Evolutionary conservation across 2,329 filamentous ascomycete genomes (phyloP).

Genomic region (Hyphodiscus sp.): DNA sequence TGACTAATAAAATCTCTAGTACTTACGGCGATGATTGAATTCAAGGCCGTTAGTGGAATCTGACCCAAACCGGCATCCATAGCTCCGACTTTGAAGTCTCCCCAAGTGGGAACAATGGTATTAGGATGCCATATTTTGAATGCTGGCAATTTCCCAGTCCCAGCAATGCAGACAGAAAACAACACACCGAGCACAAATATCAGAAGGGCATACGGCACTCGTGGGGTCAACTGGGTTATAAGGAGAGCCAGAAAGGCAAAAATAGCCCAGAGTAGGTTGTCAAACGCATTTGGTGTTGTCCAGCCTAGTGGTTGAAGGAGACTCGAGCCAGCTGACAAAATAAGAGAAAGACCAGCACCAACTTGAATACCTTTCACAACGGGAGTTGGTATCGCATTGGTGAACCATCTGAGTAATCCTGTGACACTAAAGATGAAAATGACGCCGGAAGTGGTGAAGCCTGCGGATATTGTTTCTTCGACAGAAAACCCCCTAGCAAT

Average conservation of each 20-base stretch:
- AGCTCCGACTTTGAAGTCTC: slow-evolving; percentile 45
- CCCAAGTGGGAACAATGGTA: slow-evolving; percentile 37
- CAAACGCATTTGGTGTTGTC: slow-evolving; percentile 57
- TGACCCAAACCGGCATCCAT: slow-evolving; percentile 62
- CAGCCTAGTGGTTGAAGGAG: slow-evolving; percentile 65
- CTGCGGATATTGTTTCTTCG: slow-evolving; percentile 72
- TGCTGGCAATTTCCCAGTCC: slow-evolving; percentile 38
- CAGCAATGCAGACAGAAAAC: slow-evolving; percentile 48
- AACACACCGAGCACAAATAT: slow-evolving; percentile 64
- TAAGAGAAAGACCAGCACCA: slow-evolving; percentile 78
- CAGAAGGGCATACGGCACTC: slow-evolving; percentile 71
- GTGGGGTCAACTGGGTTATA: slow-evolving; percentile 54
- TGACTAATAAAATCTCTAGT: neutral
- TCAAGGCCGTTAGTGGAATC: slow-evolving; percentile 83
- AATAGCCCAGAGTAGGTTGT: slow-evolving; percentile 76
- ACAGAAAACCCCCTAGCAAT: slow-evolving; percentile 62
- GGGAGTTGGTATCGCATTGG: slow-evolving; percentile 63
- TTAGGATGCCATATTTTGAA: slow-evolving; percentile 56
- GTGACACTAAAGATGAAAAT: slow-evolving; percentile 74
- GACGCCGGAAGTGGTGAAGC: slow-evolving; percentile 67
- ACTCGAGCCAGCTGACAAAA: slow-evolving; percentile 66
- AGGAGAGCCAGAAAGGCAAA: slow-evolving; percentile 67
- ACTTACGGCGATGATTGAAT: slow-evolving; percentile 83
- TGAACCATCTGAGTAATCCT: slow-evolving; percentile 69
- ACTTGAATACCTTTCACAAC: slow-evolving; percentile 94